Conservation (phyloP, 2,329 filamentous ascomycete species). For the Coleophoma cylindrospora region DNA sequence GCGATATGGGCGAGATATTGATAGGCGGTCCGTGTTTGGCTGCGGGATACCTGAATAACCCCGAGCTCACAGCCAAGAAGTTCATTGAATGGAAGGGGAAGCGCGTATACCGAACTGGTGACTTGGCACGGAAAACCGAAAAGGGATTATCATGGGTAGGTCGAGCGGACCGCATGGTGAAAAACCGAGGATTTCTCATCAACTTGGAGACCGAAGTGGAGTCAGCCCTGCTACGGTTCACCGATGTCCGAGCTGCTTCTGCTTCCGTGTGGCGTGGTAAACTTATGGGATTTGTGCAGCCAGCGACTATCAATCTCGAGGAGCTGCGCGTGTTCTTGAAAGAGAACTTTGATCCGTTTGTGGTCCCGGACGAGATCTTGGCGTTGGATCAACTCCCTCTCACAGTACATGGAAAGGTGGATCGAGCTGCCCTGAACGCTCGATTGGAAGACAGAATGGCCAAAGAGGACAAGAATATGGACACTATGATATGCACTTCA, state of each 20-base stretch:
- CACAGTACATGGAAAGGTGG: slow-evolving; percentile 2
- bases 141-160: slow-evolving; percentile 9
- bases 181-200: slow-evolving; percentile 30
- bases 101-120: slow-evolving; percentile 17
- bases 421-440: not conserved
- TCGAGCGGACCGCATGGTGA: slow-evolving; percentile 25
- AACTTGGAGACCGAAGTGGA: no score
- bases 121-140: slow-evolving; percentile 5
- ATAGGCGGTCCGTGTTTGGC: slow-evolving; percentile 15
- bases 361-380: slow-evolving; percentile 1
- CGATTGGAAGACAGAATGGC: not conserved
- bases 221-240: slow-evolving; percentile 15
- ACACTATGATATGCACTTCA: not conserved
- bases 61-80: slow-evolving; percentile 7
- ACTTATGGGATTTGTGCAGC: slow-evolving; percentile 14
- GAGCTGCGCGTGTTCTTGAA: not conserved
- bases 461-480: not conserved
- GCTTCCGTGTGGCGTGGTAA: slow-evolving; percentile 12
- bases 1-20: slow-evolving; percentile 17
- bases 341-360: not conserved
- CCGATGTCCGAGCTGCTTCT: slow-evolving; percentile 11
- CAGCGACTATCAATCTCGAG: not conserved
- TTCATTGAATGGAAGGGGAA: slow-evolving; percentile 14
- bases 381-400: not conserved
- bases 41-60: slow-evolving; percentile 16